These are phyloP conservation scores for Exophiala xenobiotica DNA, from an alignment of 2,329 filamentous ascomycete genomes.

Conservation along the genomic window DNA sequence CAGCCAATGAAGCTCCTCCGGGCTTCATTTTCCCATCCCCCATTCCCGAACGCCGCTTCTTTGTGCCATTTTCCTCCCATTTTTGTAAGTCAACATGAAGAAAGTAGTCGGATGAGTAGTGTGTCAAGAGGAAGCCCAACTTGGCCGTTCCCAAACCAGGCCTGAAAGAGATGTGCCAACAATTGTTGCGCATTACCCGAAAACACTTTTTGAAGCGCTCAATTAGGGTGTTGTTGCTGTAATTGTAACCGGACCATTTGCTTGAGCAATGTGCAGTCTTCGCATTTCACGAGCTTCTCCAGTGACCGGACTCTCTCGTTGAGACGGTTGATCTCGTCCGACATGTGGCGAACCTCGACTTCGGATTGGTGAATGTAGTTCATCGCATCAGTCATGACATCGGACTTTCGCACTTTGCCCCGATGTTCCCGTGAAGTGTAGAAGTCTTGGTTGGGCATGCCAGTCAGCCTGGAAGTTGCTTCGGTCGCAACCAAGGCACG, in stretches of 20 bases:
- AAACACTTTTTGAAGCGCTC: background rate
- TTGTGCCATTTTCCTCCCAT: background rate
- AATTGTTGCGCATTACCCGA: too few species aligned
- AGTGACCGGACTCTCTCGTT: conserved; percentile 25
- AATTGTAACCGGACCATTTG: conserved; percentile 19
- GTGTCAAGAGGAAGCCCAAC: background rate
- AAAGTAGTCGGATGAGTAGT: background rate
- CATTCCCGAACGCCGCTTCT: too few species aligned
- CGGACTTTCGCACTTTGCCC: conserved; percentile 29
- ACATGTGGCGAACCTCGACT: conserved; percentile 30
- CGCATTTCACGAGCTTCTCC: conserved; percentile 27
- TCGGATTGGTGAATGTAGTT: conserved; percentile 30
- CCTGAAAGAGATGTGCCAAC: too few species aligned
- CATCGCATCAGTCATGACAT: conserved; percentile 31
- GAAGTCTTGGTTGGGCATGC: conserved; percentile 13
- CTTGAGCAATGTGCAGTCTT: conserved; percentile 28
- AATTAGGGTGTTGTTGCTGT: background rate
- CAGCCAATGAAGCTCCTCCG: background rate
- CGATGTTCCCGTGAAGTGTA: conserved; percentile 19
- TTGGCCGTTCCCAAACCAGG: background rate
- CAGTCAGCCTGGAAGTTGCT: conserved; percentile 9
- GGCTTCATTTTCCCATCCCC: background rate
- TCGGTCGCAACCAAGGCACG: conserved; percentile 20
- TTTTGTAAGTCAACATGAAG: background rate
- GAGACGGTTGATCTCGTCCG: conserved; percentile 27